phyloP scores from a whole-genome alignment of 2,329 filamentous ascomycete species.

The Colletotrichum sidae region DNA sequence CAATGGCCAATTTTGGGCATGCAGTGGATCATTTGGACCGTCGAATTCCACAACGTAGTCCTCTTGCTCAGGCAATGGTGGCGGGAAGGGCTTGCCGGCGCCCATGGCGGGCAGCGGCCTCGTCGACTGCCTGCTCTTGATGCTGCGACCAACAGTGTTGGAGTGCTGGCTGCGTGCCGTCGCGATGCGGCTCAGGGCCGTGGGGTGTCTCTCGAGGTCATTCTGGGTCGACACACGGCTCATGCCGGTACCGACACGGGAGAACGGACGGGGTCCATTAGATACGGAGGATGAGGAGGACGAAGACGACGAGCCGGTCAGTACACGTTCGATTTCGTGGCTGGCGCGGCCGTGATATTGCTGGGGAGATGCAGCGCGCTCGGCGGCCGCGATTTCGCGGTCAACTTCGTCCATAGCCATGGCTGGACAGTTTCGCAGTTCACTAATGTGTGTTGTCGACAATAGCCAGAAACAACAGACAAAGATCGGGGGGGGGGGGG shows the following conservation, averaged over 20 bases:
- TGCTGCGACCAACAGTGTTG: conserved; percentile 73
- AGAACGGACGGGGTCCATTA: conserved; percentile 43
- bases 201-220: conserved; percentile 77
- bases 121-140: conserved; percentile 61
- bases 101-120: conserved; percentile 77
- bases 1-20: conserved; percentile 88
- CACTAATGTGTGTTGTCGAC: not conserved
- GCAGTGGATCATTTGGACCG: conserved; percentile 83
- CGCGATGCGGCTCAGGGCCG: conserved; percentile 77
- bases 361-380: conserved; percentile 63
- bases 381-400: conserved; percentile 63
- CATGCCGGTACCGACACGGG: conserved; percentile 59
- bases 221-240: conserved; percentile 72
- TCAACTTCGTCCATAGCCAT: conserved; percentile 66
- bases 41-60: conserved; percentile 89
- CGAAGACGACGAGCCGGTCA: conserved; percentile 63
- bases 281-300: conserved; percentile 60
- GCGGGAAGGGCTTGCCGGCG: conserved; percentile 80
- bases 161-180: conserved; percentile 78
- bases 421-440: conserved; percentile 27
- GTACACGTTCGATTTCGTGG: conserved; percentile 70
- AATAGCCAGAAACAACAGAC: not conserved
- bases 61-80: conserved; percentile 75
- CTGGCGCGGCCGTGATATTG: conserved; percentile 55
- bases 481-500: not conserved